phyloP scores from a whole-genome alignment of 2,329 filamentous ascomycete species.

The Didymellaceae sp. region DNA sequence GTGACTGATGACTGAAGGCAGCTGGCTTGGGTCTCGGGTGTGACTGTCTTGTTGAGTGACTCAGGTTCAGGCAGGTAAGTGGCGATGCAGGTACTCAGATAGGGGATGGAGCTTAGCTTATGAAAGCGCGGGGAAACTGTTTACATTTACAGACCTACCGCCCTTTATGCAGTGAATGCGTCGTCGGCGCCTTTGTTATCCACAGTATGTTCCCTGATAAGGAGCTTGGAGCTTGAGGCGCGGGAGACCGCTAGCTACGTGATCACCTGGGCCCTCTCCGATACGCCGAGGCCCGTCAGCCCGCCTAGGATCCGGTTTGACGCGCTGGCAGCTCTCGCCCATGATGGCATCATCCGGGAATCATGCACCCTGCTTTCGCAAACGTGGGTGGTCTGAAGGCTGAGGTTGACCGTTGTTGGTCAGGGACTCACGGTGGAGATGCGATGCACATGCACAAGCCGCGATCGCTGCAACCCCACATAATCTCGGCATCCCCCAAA shows the following conservation, averaged over 20 bases:
- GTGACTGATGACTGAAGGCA: slow-evolving; percentile 37
- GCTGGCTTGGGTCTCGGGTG: slow-evolving; percentile 43
- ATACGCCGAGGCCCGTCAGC: slow-evolving; percentile 41
- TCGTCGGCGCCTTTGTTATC: slow-evolving; percentile 32
- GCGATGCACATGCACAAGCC: slow-evolving; percentile 14
- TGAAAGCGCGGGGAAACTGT: slow-evolving; percentile 30
- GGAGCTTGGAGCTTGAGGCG: slow-evolving; percentile 28
- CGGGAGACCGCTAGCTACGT: slow-evolving; percentile 27
- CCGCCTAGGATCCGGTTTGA: slow-evolving; percentile 36
- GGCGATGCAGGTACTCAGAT: slow-evolving; percentile 37
- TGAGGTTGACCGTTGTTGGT: slow-evolving; percentile 18
- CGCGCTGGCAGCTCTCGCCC: slow-evolving; percentile 22
- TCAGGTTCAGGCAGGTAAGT: slow-evolving; percentile 37
- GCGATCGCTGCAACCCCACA: slow-evolving; percentile 30
- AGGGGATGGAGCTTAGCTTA: slow-evolving; percentile 22
- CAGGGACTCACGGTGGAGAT: slow-evolving; percentile 3
- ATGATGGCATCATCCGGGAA: slow-evolving; percentile 42
- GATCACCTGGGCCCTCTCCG: slow-evolving; percentile 33
- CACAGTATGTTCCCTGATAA: slow-evolving; percentile 33
- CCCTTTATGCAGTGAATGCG: slow-evolving; percentile 39
- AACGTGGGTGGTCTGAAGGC: slow-evolving; percentile 46
- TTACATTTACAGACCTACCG: slow-evolving; percentile 20
- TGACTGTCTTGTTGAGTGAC: slow-evolving; percentile 44
- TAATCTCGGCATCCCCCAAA: slow-evolving; percentile 26
- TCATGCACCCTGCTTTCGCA: slow-evolving; percentile 40